A percentile compares a stretch with the other conserved stretches of the same genome.
These are phyloP conservation scores for Platanthera zijinensis DNA, from an alignment of 106 monocot genomes.

Conservation along the genomic window DNA sequence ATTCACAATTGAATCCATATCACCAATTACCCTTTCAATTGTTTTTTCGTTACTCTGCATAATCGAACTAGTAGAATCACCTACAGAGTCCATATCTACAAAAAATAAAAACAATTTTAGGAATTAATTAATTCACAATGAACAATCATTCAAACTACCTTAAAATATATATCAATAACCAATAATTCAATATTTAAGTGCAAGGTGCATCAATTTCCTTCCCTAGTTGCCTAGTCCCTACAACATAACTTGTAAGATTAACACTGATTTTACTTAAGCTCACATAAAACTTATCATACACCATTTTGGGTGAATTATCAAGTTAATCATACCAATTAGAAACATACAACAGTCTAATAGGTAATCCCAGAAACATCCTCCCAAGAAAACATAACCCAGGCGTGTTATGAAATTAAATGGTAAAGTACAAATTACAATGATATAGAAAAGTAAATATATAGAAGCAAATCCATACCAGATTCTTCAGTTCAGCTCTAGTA, in stretches of 20 bases:
- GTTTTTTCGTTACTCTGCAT: too few species aligned
- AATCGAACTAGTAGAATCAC: too few species aligned
- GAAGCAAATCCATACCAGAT: conserved; percentile 38
- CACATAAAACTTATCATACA: neutral
- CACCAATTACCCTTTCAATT: too few species aligned
- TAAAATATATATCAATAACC: too few species aligned
- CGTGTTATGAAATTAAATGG: neutral
- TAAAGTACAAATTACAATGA: neutral
- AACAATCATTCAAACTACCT: too few species aligned
- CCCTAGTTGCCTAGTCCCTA: neutral
- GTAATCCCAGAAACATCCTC: neutral
- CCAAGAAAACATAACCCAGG: neutral
- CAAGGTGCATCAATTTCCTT: neutral
- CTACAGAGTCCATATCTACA: too few species aligned
- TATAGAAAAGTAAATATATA: too few species aligned
- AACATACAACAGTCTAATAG: neutral
- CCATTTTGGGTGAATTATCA: neutral
- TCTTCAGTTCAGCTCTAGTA: conserved; percentile 67
- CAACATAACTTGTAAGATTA: neutral
- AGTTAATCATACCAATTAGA: neutral
- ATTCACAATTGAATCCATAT: too few species aligned
- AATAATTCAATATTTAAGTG: too few species aligned
- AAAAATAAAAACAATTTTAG: too few species aligned
- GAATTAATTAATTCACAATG: too few species aligned
- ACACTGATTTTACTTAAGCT: neutral